A percentile compares a stretch with the other conserved stretches of the same genome.
Evolutionary conservation across 2,329 filamentous ascomycete genomes (phyloP).

Genomic region (Huntiella savannae): DNA sequence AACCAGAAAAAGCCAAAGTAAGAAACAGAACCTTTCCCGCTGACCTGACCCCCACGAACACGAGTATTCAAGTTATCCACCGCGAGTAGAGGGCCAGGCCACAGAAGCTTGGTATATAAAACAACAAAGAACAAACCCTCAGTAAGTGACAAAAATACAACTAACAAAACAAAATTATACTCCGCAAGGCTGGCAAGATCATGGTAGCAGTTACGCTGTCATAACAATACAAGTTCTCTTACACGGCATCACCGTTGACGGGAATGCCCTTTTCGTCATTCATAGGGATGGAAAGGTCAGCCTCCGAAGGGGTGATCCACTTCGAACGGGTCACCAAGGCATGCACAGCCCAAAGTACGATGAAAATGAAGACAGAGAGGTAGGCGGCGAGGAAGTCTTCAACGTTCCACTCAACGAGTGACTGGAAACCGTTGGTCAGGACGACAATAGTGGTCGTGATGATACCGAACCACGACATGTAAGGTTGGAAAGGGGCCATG

Average conservation of each 20-base stretch:
- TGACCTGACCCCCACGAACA: neutral
- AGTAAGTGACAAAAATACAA: neutral
- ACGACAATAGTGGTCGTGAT: conserved; percentile 46
- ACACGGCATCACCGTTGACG: too few relatives aligned
- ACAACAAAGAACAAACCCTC: neutral
- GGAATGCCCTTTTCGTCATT: conserved; percentile 1
- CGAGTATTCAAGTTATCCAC: too few relatives aligned
- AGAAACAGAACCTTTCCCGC: neutral
- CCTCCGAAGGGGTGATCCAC: conserved; percentile 20
- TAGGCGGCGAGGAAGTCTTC: conserved; percentile 45
- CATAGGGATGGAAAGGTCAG: conserved; percentile 17
- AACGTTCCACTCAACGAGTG: conserved; percentile 44
- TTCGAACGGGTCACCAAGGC: conserved; percentile 29
- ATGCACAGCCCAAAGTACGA: conserved; percentile 39
- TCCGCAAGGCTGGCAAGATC: neutral
- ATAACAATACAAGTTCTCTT: too few relatives aligned
- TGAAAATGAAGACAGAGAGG: conserved; percentile 44
- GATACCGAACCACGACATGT: conserved; percentile 43
- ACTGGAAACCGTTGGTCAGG: conserved; percentile 49
- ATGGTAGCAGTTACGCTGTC: too few relatives aligned
- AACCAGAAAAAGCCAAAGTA: neutral
- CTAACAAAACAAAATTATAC: neutral
- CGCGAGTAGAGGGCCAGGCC: neutral
- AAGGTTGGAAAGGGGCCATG: conserved; percentile 42
- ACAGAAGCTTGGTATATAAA: conserved; percentile 4